Base-by-base conservation (phyloP, 2,329 filamentous ascomycete species). In the Microsporum ferrugineum region DNA sequence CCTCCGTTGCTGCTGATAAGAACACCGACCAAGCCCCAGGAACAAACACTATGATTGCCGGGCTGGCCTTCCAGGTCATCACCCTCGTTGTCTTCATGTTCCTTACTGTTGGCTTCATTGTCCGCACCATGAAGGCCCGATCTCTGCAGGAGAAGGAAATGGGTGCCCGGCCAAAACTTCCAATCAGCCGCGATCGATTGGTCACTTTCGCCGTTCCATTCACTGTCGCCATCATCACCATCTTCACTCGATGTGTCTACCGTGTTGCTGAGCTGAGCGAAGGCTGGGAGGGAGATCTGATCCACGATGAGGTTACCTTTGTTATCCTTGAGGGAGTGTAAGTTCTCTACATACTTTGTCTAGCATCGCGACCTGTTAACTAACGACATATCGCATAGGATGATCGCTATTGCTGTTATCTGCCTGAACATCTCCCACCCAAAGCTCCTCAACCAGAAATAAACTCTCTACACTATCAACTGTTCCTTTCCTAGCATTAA, bases 11-110 rank as follows among this genome's bases (percentile, higher is more conserved):
- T 1, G 65, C 63, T 36, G 60, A 63, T 47, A 63, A 60, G 59
- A 65, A 74, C 51, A 60, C 73, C 4, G 68, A 69, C 14, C 65
- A 73, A 12, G 64, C 72, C 0, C 65, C 68, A 0, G 85, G 83
- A n/a, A 78, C 81, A 64, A 75, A 86, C 68, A 80, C 87, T 72
- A 85, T 84, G 79, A 77, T 88, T n/a, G 82, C 82, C 3, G 85
- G 85, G 36, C 78, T 87, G 0, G 70, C 77, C 17, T 82, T 81
- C 69, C 84, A 88, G 67, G 84, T 86, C 49, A 71, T 79, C 62
- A 83, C 81, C 3, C 75, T 86, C 39, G 64, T 77, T 47, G 69
- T 79, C 61, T 88, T 87, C 75, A 78, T 81, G 57, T 31, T 67
- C 29, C 73, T 82, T 36, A 77, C 76, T 8, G 36, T 70, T 60